A percentile compares a stretch with the other conserved stretches of the same genome.
Conservation (phyloP, 306 rosid genomes). For the Erythrophleum fordii region DNA sequence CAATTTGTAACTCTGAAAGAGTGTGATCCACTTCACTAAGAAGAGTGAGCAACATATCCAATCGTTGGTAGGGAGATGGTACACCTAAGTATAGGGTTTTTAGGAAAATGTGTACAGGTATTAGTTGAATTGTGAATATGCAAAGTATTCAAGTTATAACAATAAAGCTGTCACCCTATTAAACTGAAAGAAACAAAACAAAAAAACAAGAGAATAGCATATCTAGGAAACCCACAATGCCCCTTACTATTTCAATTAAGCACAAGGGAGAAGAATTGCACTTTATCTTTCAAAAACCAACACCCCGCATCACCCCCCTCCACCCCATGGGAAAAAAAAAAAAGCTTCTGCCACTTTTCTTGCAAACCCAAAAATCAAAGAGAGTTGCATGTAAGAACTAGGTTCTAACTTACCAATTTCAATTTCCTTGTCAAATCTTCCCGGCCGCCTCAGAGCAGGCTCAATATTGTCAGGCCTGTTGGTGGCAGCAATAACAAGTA, state of each 20-base stretch:
- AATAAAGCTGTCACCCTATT: background rate
- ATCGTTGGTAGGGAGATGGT: conserved; percentile 76
- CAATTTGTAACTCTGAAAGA: conserved; percentile 66
- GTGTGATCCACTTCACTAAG: conserved; percentile 73
- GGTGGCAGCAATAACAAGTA: conserved; percentile 88
- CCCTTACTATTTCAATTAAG: background rate
- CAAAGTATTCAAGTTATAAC: conserved; percentile 27
- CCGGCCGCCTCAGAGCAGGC: conserved; percentile 92
- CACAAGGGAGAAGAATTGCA: background rate
- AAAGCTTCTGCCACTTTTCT: background rate
- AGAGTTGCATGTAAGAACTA: background rate
- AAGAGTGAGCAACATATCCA: conserved; percentile 70
- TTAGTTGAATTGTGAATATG: conserved; percentile 25
- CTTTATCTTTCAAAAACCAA: background rate
- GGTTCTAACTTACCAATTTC: conserved; percentile 65
- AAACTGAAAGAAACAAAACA: background rate
- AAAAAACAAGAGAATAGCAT: background rate
- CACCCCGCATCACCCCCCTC: background rate
- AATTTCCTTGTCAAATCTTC: conserved; percentile 92
- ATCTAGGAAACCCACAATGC: background rate
- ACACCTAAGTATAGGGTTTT: conserved; percentile 68
- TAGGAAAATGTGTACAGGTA: conserved; percentile 12
- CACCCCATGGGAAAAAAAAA: background rate
- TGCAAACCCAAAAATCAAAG: background rate
- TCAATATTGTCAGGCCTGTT: conserved; percentile 85